phyloP scores from a whole-genome alignment of 2,329 filamentous ascomycete genomes.

The Aspergillus calidoustus region DNA sequence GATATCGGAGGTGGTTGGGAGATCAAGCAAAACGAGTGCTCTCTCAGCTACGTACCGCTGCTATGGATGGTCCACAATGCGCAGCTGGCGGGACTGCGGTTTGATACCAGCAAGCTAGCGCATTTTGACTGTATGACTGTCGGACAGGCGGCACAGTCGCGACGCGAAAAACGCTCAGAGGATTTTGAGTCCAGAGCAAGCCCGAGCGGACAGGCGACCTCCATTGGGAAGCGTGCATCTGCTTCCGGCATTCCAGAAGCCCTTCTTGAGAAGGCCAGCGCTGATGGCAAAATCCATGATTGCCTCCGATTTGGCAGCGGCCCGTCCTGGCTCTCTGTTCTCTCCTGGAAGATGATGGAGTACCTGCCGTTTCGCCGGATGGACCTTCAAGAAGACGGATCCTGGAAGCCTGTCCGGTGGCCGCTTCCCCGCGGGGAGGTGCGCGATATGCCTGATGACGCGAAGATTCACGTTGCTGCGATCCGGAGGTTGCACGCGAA shows the following conservation, averaged over 20 bases:
- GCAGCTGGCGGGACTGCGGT: conserved; percentile 66
- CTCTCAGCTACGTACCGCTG: conserved; percentile 43
- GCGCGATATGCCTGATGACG: conserved; percentile 70
- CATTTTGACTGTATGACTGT: no score
- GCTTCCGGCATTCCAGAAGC: no score
- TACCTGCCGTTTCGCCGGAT: conserved; percentile 75
- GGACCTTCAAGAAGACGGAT: conserved; percentile 61
- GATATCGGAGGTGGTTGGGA: conserved; percentile 70
- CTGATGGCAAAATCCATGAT: neutral
- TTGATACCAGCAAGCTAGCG: conserved; percentile 54
- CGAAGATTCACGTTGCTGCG: conserved; percentile 70
- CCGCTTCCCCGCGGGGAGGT: conserved; percentile 73
- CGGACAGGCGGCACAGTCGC: no score
- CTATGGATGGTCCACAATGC: conserved; percentile 71
- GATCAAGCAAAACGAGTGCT: neutral
- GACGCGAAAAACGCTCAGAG: no score
- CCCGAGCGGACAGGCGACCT: no score
- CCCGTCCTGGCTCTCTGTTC: conserved; percentile 54
- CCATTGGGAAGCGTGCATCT: no score
- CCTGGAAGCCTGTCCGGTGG: conserved; percentile 75
- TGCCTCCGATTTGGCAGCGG: neutral
- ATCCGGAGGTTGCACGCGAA: conserved; percentile 70
- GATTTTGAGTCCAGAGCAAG: no score
- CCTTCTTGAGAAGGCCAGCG: neutral
- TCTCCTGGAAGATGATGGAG: conserved; percentile 75